A percentile compares a stretch with the other conserved stretches of the same genome.
phyloP scores from a whole-genome alignment of 1,284 basidiomycete genomes.

The Filobasidium uniguttulatum region DNA sequence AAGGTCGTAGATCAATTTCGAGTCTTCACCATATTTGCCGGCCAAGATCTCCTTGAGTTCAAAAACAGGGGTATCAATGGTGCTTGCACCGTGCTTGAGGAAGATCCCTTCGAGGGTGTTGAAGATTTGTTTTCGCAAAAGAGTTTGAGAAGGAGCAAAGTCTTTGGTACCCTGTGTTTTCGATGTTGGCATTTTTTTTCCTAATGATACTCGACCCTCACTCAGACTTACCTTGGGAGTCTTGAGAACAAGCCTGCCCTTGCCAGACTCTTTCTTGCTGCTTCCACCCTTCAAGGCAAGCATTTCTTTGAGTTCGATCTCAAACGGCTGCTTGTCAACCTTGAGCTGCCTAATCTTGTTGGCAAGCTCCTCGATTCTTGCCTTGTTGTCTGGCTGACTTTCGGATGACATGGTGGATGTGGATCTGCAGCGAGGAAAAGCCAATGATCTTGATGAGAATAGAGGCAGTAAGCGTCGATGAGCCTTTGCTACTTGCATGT shows the following conservation, averaged over 20 bases:
- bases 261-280: conserved; percentile 24
- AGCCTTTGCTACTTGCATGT: no score
- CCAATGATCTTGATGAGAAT: no score
- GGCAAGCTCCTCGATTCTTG: conserved; percentile 30
- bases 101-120: conserved; percentile 77
- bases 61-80: conserved; percentile 95
- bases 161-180: conserved; percentile 74
- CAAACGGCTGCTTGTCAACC: conserved; percentile 31
- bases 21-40: conserved; percentile 94
- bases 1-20: conserved; percentile 95
- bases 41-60: conserved; percentile 91
- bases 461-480: no score
- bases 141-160: conserved; percentile 88
- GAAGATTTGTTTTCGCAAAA: conserved; percentile 81
- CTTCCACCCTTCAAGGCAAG: conserved; percentile 29
- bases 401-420: no score
- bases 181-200: background rate
- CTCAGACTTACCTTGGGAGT: conserved; percentile 55
- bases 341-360: conserved; percentile 33
- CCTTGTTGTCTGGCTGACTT: conserved; percentile 5
- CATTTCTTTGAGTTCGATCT: conserved; percentile 34
- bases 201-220: conserved; percentile 17
- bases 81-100: conserved; percentile 74
- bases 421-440: no score
- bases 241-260: conserved; percentile 47